These are phyloP conservation scores for Terfezia boudieri DNA, from an alignment of 495 filamentous ascomycete genomes.

Conservation along the genomic window DNA sequence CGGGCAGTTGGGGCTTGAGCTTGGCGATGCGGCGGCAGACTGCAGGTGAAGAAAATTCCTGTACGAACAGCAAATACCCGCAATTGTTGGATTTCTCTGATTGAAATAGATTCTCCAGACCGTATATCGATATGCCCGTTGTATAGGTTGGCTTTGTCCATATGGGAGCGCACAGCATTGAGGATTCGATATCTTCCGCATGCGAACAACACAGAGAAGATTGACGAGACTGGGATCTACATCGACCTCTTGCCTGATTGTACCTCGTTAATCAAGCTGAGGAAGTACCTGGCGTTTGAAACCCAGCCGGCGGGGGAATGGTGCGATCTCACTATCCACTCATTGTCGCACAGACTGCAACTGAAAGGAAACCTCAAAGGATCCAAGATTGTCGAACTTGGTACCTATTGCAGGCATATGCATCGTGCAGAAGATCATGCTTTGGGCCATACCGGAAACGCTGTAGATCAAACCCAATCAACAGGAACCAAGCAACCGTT, in stretches of 20 bases:
- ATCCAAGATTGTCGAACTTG: background rate
- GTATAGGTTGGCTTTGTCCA: background rate
- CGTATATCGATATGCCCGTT: background rate
- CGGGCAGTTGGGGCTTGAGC: conserved; percentile 10
- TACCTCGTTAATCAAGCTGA: background rate
- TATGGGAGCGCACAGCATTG: background rate
- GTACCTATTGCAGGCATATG: background rate
- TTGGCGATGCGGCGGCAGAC: conserved; percentile 3
- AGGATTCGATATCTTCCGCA: background rate
- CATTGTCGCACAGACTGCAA: background rate
- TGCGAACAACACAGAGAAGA: background rate
- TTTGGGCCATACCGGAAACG: background rate
- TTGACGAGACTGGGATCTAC: background rate
- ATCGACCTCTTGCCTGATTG: background rate
- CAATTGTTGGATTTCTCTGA: background rate
- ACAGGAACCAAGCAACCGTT: background rate
- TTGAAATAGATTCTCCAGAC: background rate
- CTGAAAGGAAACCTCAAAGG: background rate
- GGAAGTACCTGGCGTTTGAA: background rate
- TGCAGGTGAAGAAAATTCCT: conserved; percentile 1
- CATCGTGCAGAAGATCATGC: too few relatives aligned
- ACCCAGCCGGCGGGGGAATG: background rate
- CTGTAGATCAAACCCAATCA: background rate
- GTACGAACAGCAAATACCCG: background rate
- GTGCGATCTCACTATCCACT: background rate